These are phyloP conservation scores for Monosporascus sp. DNA, from an alignment of 2,329 filamentous ascomycete species.

Conservation along the genomic window DNA sequence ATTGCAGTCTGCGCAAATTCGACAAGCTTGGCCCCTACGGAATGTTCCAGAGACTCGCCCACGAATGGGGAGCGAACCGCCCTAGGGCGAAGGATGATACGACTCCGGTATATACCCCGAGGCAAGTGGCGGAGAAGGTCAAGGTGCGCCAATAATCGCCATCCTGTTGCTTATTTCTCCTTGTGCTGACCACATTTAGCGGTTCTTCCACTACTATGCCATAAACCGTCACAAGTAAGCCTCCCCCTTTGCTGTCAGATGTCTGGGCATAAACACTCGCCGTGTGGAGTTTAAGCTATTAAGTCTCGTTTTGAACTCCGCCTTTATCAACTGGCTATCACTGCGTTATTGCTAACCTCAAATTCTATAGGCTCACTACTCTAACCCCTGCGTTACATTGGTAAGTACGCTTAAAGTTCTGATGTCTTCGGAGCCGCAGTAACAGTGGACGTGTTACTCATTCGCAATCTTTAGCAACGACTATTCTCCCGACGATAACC, in stretches of 20 bases:
- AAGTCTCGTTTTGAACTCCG: too few relatives aligned
- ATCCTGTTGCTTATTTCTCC: neutral
- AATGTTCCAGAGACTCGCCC: conserved; percentile 40
- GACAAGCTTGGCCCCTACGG: conserved; percentile 42
- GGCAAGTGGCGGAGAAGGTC: conserved; percentile 41
- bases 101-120: conserved; percentile 27
- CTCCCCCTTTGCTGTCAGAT: neutral
- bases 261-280: too few relatives aligned
- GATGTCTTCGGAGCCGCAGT: neutral
- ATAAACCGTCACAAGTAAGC: conserved; percentile 59
- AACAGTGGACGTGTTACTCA: neutral
- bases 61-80: conserved; percentile 37
- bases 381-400: conserved; percentile 52
- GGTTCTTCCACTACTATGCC: conserved; percentile 49
- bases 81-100: conserved; percentile 20
- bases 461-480: conserved; percentile 12
- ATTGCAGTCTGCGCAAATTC: conserved; percentile 34
- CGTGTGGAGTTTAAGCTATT: too few relatives aligned
- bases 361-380: conserved; percentile 40
- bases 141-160: conserved; percentile 4
- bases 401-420: neutral
- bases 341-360: neutral
- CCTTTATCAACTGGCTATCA: too few relatives aligned
- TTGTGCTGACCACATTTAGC: conserved; percentile 3
- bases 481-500: conserved; percentile 37